phyloP scores from a whole-genome alignment of 345 rosid species.

The Psidium guajava region DNA sequence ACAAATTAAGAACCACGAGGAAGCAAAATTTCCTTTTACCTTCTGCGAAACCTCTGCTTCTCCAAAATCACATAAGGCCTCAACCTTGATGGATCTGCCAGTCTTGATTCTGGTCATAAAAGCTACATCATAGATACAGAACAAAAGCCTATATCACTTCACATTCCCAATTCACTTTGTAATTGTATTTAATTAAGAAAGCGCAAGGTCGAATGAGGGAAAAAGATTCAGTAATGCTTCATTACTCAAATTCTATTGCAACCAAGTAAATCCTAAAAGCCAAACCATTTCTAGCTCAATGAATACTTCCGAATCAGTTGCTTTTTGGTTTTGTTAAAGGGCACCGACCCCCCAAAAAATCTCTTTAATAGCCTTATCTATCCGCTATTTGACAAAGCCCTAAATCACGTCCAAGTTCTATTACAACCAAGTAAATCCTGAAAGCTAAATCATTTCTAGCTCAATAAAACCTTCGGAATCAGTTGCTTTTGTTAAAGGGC shows the following conservation, averaged over 20 bases:
- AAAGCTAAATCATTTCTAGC: not conserved
- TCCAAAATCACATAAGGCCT: slow-evolving; percentile 65
- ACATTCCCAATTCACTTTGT: not conserved
- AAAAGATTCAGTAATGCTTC: not conserved
- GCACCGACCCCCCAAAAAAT: not conserved
- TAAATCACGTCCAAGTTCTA: too few species aligned
- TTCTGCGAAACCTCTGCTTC: slow-evolving; percentile 51
- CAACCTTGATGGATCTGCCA: slow-evolving; percentile 57
- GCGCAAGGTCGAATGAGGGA: not conserved
- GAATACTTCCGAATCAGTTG: not conserved
- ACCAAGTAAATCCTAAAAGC: not conserved
- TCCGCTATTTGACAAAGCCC: not conserved
- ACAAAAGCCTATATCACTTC: not conserved
- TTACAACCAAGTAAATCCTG: not conserved
- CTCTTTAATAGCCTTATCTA: not conserved
- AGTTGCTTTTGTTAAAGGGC: not conserved
- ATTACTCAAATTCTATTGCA: not conserved
- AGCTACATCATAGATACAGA: slow-evolving; percentile 33
- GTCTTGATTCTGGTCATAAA: slow-evolving; percentile 74
- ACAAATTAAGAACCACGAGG: not conserved
- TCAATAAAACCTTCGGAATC: not conserved
- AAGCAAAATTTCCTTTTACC: slow-evolving; percentile 22
- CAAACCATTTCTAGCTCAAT: not conserved
- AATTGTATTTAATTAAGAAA: not conserved
- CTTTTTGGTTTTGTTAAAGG: not conserved